Base-by-base conservation (phyloP, 805 yeast species). In the Candida corydali region DNA sequence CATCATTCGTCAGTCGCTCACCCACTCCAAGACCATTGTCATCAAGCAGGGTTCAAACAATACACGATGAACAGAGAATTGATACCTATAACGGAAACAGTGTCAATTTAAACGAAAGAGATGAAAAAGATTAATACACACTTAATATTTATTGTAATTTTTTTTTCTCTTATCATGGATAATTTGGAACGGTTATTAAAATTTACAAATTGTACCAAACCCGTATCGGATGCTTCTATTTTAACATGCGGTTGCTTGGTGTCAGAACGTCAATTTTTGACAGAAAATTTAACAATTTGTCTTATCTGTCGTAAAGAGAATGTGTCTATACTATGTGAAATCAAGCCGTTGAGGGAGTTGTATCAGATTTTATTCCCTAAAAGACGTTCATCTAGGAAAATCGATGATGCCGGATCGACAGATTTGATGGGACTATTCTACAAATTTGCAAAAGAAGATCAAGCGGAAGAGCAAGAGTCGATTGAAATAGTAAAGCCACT, bases 211-310 rank as follows among this genome's bases (percentile, higher is more conserved):
- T 32, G 26, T 20, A 22, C 10, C 26, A 37, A 14, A 20, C 20
- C 57, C 2, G 55, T 58, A 5, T 18, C 51, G 2, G 73, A 67
- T 43, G 55, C 63, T 4, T 50, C 61, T 11, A 58, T 65, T 10
- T 52, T 67, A n/a, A 48, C 58, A 3, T 67, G 73, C 45, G 72
- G 72, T 2, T 67, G 73, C 45, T 47, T 67, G 19, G 59, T 53
- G 2, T 62, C 69, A 2, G 71, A 66, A 40, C 35, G 51, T 0
- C 44, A 32, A 15, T 65, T 65, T 36, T 17, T 17, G 9, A 20
- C 18, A n/a, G 26, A 18, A 15, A 15, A 11, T 3, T 12, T 37
- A 1, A 33, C 40, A 2, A 20, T 15, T 1, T 65, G 70, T 36
- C 59, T 58, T 4, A 47, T 33, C 6, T 64, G 69, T 40, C 29